A percentile compares a stretch with the other conserved stretches of the same genome.
phyloP scores from a whole-genome alignment of 75 land plant genomes.

The Pseudotsuga menziesii region DNA sequence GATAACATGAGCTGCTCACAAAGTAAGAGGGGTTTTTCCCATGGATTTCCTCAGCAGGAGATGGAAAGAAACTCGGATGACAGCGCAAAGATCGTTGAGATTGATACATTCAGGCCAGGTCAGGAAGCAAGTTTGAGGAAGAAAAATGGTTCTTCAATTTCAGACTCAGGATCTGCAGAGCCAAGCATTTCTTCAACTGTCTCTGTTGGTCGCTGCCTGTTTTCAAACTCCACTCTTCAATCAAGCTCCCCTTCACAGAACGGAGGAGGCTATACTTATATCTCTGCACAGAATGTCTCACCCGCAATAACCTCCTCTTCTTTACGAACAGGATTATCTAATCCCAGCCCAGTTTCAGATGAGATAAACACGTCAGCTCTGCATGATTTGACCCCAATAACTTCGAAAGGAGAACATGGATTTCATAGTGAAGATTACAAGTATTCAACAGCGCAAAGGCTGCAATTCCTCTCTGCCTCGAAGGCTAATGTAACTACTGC shows the following conservation, averaged over 20 bases:
- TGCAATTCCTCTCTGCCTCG: conserved; percentile 47
- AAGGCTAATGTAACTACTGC: conserved; percentile 27
- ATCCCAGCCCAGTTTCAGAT: conserved; percentile 8
- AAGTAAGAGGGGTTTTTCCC: conserved; percentile 1
- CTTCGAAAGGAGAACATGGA: neutral
- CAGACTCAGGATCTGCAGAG: conserved; percentile 1
- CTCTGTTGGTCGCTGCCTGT: neutral
- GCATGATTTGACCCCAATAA: neutral
- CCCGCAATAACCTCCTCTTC: neutral
- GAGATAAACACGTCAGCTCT: neutral
- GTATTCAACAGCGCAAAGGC: conserved; percentile 47
- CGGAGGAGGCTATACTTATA: neutral
- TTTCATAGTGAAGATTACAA: conserved; percentile 11
- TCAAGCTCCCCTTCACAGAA: neutral
- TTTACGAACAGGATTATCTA: neutral
- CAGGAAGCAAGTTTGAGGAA: neutral
- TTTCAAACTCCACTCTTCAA: neutral
- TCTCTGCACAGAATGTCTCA: neutral
- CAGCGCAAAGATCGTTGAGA: conserved; percentile 4
- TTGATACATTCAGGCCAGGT: conserved; percentile 1
- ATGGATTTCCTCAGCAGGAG: conserved; percentile 4
- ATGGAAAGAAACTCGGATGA: conserved; percentile 2
- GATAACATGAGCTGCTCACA: neutral
- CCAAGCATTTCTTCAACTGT: conserved; percentile 7
- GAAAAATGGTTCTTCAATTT: neutral